Base-by-base conservation (phyloP, 2,329 filamentous ascomycete genomes). In the Amesomyces nigricolor region DNA sequence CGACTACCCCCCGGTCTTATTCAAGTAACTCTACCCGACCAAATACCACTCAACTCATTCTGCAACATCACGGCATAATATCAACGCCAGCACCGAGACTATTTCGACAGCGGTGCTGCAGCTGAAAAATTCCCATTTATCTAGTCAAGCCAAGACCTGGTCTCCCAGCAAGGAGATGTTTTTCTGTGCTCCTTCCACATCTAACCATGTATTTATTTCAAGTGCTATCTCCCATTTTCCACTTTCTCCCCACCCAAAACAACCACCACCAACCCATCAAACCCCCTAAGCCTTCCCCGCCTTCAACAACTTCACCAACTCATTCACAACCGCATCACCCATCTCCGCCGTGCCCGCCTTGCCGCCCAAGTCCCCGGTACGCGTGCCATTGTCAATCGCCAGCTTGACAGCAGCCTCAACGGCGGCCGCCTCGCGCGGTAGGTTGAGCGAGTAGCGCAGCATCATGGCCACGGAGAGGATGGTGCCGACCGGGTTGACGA, bases 391-490 rank as follows among this genome's bases (percentile, higher is more conserved):
- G 70, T 96, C 91, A 61, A 96, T 87, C 50, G 89, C 87, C 53
- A 79, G 82, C 68, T 82, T 81, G 49, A 96, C 91, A 3, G 91
- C 91, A 58, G 85, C 79, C 74, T 96, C 91, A 60, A 96, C 83
- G 48, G 85, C 83, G 58, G 82, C 79, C 35, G 91, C 88, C 72
- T 96, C 86, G 49, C 83, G 78, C 30, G 87, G 84, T 62, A 91
- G 82, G 66, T 85, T 83, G 57, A 97, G 82, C 13, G 91, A 96
- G 78, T 96, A 97, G 68, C 90, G 87, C 67, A 96, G 81, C 86
- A 99, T 89, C 91, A 97, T 96, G 66, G 90, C 90, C 13, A 95
- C 81, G 11, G 91, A 96, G 43, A 97, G 82, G 61, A 97, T 90
- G 53, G 90, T 91, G 49, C 91, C 92, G 58, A 97, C 79, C 35